Evolutionary conservation across 805 yeast genomes (phyloP).

Genomic region (Candida caryicola): DNA sequence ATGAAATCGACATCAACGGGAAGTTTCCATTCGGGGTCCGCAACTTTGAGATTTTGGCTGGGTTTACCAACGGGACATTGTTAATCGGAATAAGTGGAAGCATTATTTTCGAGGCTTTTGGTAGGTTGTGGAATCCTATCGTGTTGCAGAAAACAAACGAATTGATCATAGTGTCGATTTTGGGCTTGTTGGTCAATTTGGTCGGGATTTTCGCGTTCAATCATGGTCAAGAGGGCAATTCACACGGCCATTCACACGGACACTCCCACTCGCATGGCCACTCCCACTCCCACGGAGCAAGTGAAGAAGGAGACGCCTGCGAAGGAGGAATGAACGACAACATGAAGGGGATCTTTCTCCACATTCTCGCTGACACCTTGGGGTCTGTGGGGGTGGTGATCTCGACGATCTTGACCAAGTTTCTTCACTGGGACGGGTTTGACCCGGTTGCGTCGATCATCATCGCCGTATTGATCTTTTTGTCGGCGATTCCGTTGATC

Average conservation of each 20-base stretch:
- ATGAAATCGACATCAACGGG: constrained; percentile 46
- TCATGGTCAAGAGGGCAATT: constrained; percentile 58
- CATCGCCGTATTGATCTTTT: constrained; percentile 75
- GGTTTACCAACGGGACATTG: constrained; percentile 90
- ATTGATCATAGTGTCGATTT: constrained; percentile 73
- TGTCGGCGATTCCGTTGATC: constrained; percentile 81
- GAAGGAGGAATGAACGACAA: constrained; percentile 49
- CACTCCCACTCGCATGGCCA: constrained; percentile 28
- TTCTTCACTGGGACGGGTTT: constrained; percentile 68
- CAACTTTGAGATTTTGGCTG: constrained; percentile 87
- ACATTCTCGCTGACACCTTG: constrained; percentile 89
- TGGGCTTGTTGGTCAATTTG: constrained; percentile 84
- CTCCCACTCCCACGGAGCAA: constrained; percentile 19
- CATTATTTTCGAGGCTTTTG: constrained; percentile 81
- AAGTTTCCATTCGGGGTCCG: constrained; percentile 82
- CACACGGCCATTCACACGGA: constrained; percentile 36
- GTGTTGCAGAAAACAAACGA: constrained; percentile 77
- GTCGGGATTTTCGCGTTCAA: constrained; percentile 94
- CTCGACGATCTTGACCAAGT: constrained; percentile 74
- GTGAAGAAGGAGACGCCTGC: constrained; percentile 3
- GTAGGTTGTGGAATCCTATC: constrained; percentile 76
- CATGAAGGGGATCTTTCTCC: constrained; percentile 92
- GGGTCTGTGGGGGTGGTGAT: constrained; percentile 98
- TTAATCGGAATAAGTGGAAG: constrained; percentile 87
- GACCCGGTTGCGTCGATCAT: constrained; percentile 91